Percentiles rank a stretch among this genome's conserved stretches.
Conservation (phyloP, 306 rosid species). For the Vigna unguiculata region DNA sequence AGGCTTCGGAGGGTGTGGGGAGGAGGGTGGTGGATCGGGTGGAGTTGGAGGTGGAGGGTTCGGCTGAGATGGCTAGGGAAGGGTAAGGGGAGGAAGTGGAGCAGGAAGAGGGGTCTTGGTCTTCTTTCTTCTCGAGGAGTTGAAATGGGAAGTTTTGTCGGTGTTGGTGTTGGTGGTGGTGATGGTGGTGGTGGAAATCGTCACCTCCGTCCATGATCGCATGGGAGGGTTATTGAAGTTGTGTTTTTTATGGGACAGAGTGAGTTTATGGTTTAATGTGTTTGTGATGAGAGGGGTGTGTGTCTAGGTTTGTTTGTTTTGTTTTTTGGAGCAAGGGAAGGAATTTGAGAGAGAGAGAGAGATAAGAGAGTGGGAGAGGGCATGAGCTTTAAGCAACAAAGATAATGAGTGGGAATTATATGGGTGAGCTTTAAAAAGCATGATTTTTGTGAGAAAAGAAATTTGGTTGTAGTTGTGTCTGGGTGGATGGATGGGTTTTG, state of each 20-base stretch:
- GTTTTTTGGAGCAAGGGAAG: constrained; percentile 39
- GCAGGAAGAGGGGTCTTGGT: constrained; percentile 65
- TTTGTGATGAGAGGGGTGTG: constrained; percentile 42
- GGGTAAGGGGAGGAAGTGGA: constrained; percentile 65
- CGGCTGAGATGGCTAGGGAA: constrained; percentile 61
- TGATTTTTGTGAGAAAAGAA: constrained; percentile 50
- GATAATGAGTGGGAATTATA: constrained; percentile 95
- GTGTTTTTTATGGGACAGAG: constrained; percentile 30
- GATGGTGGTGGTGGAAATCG: constrained; percentile 67
- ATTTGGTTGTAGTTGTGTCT: too few relatives aligned
- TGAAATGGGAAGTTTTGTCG: constrained; percentile 89
- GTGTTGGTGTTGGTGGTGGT: constrained; percentile 64
- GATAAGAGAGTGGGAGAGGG: constrained; percentile 38
- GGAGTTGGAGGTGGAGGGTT: constrained; percentile 45
- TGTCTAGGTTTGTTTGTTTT: constrained; percentile 32
- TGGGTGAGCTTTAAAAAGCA: constrained; percentile 78
- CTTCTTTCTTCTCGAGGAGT: constrained; percentile 86
- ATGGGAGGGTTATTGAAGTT: constrained; percentile 9
- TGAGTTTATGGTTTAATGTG: constrained; percentile 46
- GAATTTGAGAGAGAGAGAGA: constrained; percentile 39
- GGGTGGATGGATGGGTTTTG: too few relatives aligned
- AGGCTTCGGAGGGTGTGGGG: constrained; percentile 53
- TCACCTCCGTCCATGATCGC: constrained; percentile 93
- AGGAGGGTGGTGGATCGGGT: constrained; percentile 35
- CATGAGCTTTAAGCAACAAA: constrained; percentile 81